Evolutionary conservation across 805 yeast genomes (phyloP).

Genomic region (Ogataea trehaloabstinens): DNA sequence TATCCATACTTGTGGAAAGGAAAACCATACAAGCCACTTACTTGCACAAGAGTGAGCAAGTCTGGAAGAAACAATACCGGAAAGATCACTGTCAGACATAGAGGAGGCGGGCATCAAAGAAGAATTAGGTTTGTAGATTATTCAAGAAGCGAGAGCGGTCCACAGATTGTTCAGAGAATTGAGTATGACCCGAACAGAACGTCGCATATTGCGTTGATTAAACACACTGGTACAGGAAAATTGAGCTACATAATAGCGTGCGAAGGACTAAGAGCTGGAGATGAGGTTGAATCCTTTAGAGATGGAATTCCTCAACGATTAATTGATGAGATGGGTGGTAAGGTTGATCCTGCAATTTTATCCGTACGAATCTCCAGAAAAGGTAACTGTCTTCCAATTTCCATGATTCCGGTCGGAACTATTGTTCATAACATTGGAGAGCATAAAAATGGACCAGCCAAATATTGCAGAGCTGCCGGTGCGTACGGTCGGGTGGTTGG

Average conservation of each 20-base stretch:
- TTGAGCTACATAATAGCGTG: slow-evolving; percentile 84
- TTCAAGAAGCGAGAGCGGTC: slow-evolving; percentile 63
- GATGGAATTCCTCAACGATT: slow-evolving; percentile 79
- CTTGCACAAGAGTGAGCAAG: slow-evolving; percentile 65
- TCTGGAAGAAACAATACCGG: slow-evolving; percentile 93
- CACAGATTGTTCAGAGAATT: slow-evolving; percentile 77
- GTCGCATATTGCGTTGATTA: slow-evolving; percentile 84
- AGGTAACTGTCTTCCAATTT: slow-evolving; percentile 92
- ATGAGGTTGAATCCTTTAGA: slow-evolving; percentile 83
- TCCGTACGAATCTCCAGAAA: slow-evolving; percentile 83
- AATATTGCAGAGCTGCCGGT: slow-evolving; percentile 92
- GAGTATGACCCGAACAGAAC: slow-evolving; percentile 96
- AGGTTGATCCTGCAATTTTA: slow-evolving; percentile 85
- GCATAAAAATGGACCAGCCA: slow-evolving; percentile 72
- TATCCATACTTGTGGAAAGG: slow-evolving; percentile 88
- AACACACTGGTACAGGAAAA: slow-evolving; percentile 59
- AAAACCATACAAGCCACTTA: slow-evolving; percentile 71
- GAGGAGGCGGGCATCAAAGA: slow-evolving; percentile 96
- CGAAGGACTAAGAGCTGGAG: slow-evolving; percentile 92
- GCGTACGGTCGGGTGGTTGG: slow-evolving; percentile 85
- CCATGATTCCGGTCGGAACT: slow-evolving; percentile 93
- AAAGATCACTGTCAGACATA: slow-evolving; percentile 84
- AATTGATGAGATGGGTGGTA: slow-evolving; percentile 83
- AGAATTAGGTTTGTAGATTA: slow-evolving; percentile 83
- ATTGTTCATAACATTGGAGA: slow-evolving; percentile 86